Percentiles rank a stretch among this genome's conserved stretches.
Conservation (phyloP, 345 rosid species). For the Melastoma malabathricum region DNA sequence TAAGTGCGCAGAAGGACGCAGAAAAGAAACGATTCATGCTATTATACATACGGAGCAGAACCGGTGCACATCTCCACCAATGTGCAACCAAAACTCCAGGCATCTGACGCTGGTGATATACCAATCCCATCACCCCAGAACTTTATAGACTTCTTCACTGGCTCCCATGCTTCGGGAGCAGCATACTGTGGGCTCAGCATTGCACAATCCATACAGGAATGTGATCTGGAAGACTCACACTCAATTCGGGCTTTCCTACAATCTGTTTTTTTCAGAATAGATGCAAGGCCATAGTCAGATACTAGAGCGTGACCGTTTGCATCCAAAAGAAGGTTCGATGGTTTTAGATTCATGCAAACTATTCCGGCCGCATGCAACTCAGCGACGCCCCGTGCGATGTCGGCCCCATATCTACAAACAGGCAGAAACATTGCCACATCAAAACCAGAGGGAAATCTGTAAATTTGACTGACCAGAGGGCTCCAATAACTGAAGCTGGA, state of each 20-base stretch:
- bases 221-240: conserved; percentile 47
- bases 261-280: conserved; percentile 75
- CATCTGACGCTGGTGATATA: conserved; percentile 84
- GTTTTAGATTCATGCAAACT: conserved; percentile 89
- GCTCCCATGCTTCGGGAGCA: conserved; percentile 99
- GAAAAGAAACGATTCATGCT: conserved; percentile 9
- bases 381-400: conserved; percentile 82
- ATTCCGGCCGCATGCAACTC: conserved; percentile 98
- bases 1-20: too few relatives aligned
- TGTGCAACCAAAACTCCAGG: conserved; percentile 99
- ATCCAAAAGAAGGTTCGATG: conserved; percentile 89
- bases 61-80: conserved; percentile 99
- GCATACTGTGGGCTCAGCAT: conserved; percentile 83
- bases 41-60: conserved; percentile 74
- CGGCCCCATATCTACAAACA: conserved; percentile 83
- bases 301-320: conserved; percentile 72
- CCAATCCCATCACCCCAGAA: conserved; percentile 94
- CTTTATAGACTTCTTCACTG: conserved; percentile 70
- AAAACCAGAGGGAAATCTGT: conserved; percentile 11
- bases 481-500: neutral
- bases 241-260: conserved; percentile 60
- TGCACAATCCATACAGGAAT: conserved; percentile 77
- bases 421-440: conserved; percentile 12
- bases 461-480: conserved; percentile 2
- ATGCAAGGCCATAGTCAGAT: conserved; percentile 88